A percentile compares a stretch with the other conserved stretches of the same genome.
phyloP scores from a whole-genome alignment of 495 filamentous ascomycete genomes.

The Hyaloscypha bicolor region DNA sequence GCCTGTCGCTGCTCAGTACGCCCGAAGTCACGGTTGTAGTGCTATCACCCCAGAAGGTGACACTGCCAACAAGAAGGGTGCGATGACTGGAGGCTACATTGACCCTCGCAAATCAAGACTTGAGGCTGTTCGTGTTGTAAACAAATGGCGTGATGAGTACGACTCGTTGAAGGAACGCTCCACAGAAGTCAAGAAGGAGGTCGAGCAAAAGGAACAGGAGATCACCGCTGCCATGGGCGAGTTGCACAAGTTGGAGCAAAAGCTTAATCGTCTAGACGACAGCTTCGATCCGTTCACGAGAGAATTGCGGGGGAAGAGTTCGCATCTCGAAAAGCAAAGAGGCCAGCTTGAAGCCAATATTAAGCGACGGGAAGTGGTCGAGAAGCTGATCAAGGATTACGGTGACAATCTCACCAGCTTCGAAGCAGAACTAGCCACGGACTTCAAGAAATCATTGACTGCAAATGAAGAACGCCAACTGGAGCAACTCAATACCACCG shows the following conservation, averaged over 20 bases:
- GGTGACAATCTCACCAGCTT: constrained; percentile 72
- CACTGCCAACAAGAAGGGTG: constrained; percentile 89
- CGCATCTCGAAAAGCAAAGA: constrained; percentile 70
- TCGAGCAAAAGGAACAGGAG: constrained; percentile 81
- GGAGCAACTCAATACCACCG: constrained; percentile 64
- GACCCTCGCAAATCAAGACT: constrained; percentile 82
- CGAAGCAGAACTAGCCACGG: constrained; percentile 75
- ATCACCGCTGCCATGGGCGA: constrained; percentile 81
- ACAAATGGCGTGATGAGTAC: constrained; percentile 72
- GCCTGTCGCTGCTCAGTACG: constrained; percentile 82
- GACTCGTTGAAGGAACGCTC: constrained; percentile 57
- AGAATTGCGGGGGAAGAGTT: constrained; percentile 70
- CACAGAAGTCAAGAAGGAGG: constrained; percentile 60
- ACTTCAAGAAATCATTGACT: constrained; percentile 90
- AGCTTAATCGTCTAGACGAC: constrained; percentile 73
- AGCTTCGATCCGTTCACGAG: constrained; percentile 78
- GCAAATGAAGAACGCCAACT: constrained; percentile 79
- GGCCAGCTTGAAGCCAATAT: constrained; percentile 74
- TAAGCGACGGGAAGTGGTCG: constrained; percentile 69
- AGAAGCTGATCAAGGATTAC: constrained; percentile 72
- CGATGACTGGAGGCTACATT: constrained; percentile 89
- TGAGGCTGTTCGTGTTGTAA: constrained; percentile 76
- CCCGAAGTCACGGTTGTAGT: constrained; percentile 84
- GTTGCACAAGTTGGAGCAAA: constrained; percentile 80
- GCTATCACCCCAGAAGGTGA: constrained; percentile 95